Evolutionary conservation across 495 filamentous ascomycete species (phyloP), one percentile per base, ranked within the genome.

Genomic region (Penicillium soppii): DNA sequence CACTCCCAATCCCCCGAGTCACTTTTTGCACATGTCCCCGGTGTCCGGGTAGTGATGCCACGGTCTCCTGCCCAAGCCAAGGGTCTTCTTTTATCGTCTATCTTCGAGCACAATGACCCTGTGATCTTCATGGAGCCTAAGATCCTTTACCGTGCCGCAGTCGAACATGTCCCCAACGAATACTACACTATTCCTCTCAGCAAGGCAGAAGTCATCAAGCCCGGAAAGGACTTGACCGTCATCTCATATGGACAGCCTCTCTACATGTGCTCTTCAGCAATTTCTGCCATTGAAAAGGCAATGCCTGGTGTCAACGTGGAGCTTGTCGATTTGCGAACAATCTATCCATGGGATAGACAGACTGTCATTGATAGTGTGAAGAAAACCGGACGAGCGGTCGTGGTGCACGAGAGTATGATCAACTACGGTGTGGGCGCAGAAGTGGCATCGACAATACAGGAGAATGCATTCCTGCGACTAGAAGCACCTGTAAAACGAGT

Each of bases 111-210:
- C 65, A 90, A 90, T 46, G 92, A 98, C 65, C 94, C 94, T 0
- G 89, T 92, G 46, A 73, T 98, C 21, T 97, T 98, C 71, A 87
- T 98, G 88, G 94, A 98, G 68, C 95, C 94, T 0, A 98, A 98
- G 74, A 85, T 92, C 7, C 73, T 98, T 13, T 98, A 98, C 61
- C 86, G 94, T 19, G 95, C 95, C 1, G 91, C 94, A 0, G 90
- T 96, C 22, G 94, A 98, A 66, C 89, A 97, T 66, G 94, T 98
- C 2, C 95, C 94, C 13, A 83, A 83, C 5, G 85, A 78, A 30
- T 76, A 86, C 15, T 98, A 97, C 62, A 84, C 82, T 1, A 78
- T 98, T 20, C 91, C 92, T 1, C 78, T 98, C 3, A 90, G 85
- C 40, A 91, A 90, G 64, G 94, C 94, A 0, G 92, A 98, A 66